Evolutionary conservation across 106 monocot genomes (phyloP), one percentile per base, ranked within the genome.

Genomic region (Phalaenopsis aphrodite): DNA sequence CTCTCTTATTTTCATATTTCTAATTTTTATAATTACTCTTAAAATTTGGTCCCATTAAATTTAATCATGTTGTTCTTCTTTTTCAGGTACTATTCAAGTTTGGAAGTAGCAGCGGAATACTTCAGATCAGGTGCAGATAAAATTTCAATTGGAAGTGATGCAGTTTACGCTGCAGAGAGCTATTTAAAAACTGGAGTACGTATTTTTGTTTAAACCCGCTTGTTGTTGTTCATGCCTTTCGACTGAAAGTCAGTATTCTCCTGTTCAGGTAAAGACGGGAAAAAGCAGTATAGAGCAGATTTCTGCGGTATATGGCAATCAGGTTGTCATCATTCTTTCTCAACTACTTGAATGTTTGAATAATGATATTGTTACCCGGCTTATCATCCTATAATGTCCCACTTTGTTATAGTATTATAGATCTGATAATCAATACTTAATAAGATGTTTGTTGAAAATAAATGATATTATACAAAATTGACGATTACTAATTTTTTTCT

Each of bases 121-220:
- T 99, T 99, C 82, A 89, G 98, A 38, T 99, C 98, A 75, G 98
- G 98, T 85, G 98, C 98, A 78, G 94, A 99, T 87, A 99, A 99
- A 85, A 55, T 99, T 83, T 99, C 98, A 64, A 99, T 99, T 80
- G 98, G 98, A 89, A 99, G 98, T 86, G 94, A 99, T 95, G 98
- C 98, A 76, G 98, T 99, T 82, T 99, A 88, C 87, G 87, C 93
- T 85, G 98, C 98, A 75, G 94, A 99, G 81, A 89, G 78, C 61
- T 95, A 88, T 84, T 78, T 94, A 56, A 82, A 57, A 88, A 87
- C 92, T 75, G 91, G 94, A 79, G 98, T 99, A 93, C 83, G 83
- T 21, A 41, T 56, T 84, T 82, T 38, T 56, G 68, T 42, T 86
- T 10, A 3, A 45, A 55, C 41, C 49, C 47, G 21, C 77, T 42